A percentile compares a stretch with the other conserved stretches of the same genome.
Evolutionary conservation across 108 stramenopile species (phyloP).

Genomic region (Halocafeteria seosinensis): DNA sequence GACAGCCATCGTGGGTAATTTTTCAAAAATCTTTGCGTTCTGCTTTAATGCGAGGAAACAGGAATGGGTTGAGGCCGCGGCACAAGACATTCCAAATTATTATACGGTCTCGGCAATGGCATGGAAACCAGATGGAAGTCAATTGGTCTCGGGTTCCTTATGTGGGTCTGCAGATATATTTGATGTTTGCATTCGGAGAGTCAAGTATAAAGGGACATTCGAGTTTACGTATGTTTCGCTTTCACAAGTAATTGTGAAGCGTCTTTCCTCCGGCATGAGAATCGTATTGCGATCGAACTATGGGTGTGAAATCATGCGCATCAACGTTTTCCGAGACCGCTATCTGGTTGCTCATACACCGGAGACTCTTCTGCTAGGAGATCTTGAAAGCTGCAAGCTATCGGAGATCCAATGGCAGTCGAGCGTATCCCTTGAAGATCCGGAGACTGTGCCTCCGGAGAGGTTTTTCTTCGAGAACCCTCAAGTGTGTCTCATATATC

Average conservation of each 20-base stretch:
- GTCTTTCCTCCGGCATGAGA: slow-evolving; percentile 17
- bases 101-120: slow-evolving; percentile 42
- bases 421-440: background rate
- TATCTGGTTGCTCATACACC: slow-evolving; percentile 39
- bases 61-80: slow-evolving; percentile 20
- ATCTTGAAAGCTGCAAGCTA: slow-evolving; percentile 36
- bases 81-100: slow-evolving; percentile 33
- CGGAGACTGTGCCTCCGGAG: slow-evolving; percentile 8
- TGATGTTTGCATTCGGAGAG: slow-evolving; percentile 29
- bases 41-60: background rate
- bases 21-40: slow-evolving; percentile 28
- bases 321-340: slow-evolving; percentile 33
- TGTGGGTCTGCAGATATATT: slow-evolving; percentile 43
- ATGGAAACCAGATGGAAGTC: slow-evolving; percentile 41
- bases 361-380: slow-evolving; percentile 36
- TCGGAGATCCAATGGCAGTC: slow-evolving; percentile 35
- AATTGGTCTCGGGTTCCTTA: slow-evolving; percentile 35
- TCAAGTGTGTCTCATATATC: slow-evolving; percentile 22
- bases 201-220: slow-evolving; percentile 33
- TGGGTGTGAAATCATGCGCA: slow-evolving; percentile 35
- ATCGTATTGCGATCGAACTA: slow-evolving; percentile 30
- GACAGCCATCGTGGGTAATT: slow-evolving; percentile 40
- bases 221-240: slow-evolving; percentile 45
- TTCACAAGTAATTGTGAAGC: slow-evolving; percentile 37
- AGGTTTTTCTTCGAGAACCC: slow-evolving; percentile 44